A percentile compares a stretch with the other conserved stretches of the same genome.
Conservation (phyloP, 257 asterid genomes). For the Penstemon newberryi region DNA sequence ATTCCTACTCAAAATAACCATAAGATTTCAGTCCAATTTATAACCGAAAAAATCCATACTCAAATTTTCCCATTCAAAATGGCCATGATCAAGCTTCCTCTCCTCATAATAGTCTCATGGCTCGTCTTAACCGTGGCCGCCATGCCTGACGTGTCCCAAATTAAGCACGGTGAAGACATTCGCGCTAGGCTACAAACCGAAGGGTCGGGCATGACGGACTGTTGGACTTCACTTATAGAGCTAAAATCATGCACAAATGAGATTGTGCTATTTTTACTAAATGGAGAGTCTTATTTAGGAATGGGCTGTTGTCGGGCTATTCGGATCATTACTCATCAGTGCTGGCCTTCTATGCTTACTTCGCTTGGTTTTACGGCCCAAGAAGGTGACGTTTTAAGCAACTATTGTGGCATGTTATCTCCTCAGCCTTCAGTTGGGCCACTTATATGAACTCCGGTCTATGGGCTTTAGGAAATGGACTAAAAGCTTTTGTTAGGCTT, state of each 20-base stretch:
- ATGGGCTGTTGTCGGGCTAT: slow-evolving; percentile 13
- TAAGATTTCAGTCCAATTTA: background rate
- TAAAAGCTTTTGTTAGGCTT: too few relatives aligned
- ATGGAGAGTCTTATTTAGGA: slow-evolving; percentile 15
- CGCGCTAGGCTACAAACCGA: slow-evolving; percentile 24
- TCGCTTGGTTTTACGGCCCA: slow-evolving; percentile 9
- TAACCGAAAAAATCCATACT: background rate
- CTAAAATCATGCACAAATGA: slow-evolving; percentile 4
- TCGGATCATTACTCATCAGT: background rate
- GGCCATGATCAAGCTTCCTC: slow-evolving; percentile 22
- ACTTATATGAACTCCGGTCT: too few relatives aligned
- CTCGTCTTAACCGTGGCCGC: slow-evolving; percentile 23
- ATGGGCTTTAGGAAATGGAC: too few relatives aligned
- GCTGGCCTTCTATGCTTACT: slow-evolving; percentile 20
- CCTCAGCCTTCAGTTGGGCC: background rate
- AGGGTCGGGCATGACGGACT: slow-evolving; percentile 22
- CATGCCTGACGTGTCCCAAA: background rate
- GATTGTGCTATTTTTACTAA: slow-evolving; percentile 1
- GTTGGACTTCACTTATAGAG: slow-evolving; percentile 10
- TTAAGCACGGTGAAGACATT: slow-evolving; percentile 3
- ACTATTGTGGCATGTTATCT: background rate
- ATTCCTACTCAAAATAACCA: background rate
- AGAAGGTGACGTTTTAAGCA: slow-evolving; percentile 6
- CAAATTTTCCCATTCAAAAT: background rate
- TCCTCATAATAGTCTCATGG: slow-evolving; percentile 24